Conservation (phyloP, 805 yeast species). For the Pichia deserticola region DNA sequence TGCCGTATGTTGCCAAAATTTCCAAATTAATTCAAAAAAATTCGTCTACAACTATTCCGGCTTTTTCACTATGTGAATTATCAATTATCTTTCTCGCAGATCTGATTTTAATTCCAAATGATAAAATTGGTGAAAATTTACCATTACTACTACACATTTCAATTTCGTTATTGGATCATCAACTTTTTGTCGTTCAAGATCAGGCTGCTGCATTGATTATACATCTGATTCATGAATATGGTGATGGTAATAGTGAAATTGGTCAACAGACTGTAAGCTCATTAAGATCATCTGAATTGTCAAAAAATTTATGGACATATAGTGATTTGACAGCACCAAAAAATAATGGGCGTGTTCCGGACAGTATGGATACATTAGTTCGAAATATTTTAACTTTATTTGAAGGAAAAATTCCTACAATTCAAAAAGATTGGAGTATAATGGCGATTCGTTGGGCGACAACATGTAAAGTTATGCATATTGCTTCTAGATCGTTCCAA, state of each 20-base stretch:
- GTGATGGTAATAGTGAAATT: conserved; percentile 42
- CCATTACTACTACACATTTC: conserved; percentile 75
- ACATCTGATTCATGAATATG: conserved; percentile 60
- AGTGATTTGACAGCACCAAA: conserved; percentile 76
- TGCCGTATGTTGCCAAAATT: conserved; percentile 75
- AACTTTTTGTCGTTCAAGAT: conserved; percentile 72
- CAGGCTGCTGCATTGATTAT: conserved; percentile 74
- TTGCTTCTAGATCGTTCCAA: conserved; percentile 95
- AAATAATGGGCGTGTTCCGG: conserved; percentile 77
- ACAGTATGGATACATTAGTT: conserved; percentile 70
- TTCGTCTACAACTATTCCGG: conserved; percentile 41
- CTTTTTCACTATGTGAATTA: conserved; percentile 81
- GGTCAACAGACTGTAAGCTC: conserved; percentile 50
- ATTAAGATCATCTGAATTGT: conserved; percentile 45
- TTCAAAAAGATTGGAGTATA: conserved; percentile 81
- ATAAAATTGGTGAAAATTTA: conserved; percentile 48
- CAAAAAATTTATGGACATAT: conserved; percentile 66
- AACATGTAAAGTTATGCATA: conserved; percentile 91
- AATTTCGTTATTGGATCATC: conserved; percentile 81
- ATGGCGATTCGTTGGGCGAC: conserved; percentile 91
- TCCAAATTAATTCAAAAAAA: conserved; percentile 44
- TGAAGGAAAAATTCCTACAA: conserved; percentile 33
- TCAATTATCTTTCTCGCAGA: conserved; percentile 84
- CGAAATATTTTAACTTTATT: conserved; percentile 57
- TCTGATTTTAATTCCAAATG: conserved; percentile 59